Percentiles rank a stretch among this genome's conserved stretches.
Conservation (phyloP, 2,329 filamentous ascomycete species). For the Cadophora sp. region DNA sequence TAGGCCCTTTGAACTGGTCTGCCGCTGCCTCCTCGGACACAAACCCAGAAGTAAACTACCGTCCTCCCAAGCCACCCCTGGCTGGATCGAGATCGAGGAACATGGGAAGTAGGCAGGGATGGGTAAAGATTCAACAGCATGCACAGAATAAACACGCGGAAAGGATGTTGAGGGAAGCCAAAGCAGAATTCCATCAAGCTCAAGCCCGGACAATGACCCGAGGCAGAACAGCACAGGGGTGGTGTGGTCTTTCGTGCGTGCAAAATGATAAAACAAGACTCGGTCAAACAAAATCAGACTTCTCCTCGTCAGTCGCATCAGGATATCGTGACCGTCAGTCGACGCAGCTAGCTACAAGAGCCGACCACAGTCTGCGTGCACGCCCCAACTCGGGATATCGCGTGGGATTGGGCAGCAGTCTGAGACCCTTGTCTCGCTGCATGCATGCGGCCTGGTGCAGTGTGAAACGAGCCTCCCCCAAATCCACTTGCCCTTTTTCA, state of each 20-base stretch:
- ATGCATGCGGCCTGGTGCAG: constrained; percentile 30
- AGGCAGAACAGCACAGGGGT: not conserved
- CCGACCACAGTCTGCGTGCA: constrained; percentile 29
- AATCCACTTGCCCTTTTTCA: constrained; percentile 25
- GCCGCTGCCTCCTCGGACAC: not conserved
- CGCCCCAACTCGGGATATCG: constrained; percentile 18
- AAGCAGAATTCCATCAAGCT: not conserved
- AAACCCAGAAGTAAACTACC: not conserved
- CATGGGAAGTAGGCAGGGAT: not conserved
- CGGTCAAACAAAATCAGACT: constrained; percentile 13
- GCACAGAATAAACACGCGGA: not conserved
- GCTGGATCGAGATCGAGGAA: not conserved
- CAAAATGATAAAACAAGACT: not conserved
- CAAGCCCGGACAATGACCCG: not conserved
- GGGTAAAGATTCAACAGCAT: too few species aligned
- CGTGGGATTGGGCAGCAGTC: constrained; percentile 41
- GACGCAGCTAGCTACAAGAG: constrained; percentile 20
- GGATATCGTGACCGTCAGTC: constrained; percentile 33
- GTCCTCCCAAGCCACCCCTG: not conserved
- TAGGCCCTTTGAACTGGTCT: constrained; percentile 26
- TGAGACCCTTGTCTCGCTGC: constrained; percentile 34
- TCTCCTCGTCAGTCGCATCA: not conserved
- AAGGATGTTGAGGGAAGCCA: not conserved
- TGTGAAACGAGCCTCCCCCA: constrained; percentile 40
- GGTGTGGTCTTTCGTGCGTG: too few species aligned